Evolutionary conservation across 208 protist species (phyloP), one percentile per base, ranked within the genome.

Genomic region (Novymonas esmeraldas): DNA sequence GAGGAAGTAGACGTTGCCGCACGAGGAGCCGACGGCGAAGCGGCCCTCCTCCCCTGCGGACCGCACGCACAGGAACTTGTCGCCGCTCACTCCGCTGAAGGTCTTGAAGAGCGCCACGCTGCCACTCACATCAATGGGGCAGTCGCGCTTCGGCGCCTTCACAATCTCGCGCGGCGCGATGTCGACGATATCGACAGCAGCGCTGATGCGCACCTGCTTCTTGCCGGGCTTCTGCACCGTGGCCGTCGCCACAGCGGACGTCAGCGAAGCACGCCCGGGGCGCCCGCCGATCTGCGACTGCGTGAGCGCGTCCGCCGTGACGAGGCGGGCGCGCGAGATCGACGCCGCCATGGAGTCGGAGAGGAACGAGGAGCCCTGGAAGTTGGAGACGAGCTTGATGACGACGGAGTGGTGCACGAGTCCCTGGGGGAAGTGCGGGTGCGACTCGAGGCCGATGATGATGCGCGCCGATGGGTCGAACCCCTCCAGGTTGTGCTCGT

Each of bases 1-100:
- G 5, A 95, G 55, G 62, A 95, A 91, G 82, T 95, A 95, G 6
- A 95, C 75, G 64, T 95, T 92, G 50, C 89, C 89, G 63, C 83
- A 74, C 18, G 82, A 87, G 6, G 84, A 91, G 60, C 89, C 85
- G 18, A 95, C 81, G 5, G 89, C 89, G 73, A 89, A 88, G 57
- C 85, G 89, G 26, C 84, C 83, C 4, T 62, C 46, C 55, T 85
- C 85, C 7, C 81, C 85, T 24, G 84, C 89, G 33, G 64, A 78
- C 41, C 62, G 62, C 18, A 92, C 76, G 71, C 89, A 92, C 14
- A 95, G 78, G 54, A 95, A 95, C 61, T 89, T 95, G 66, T 95
- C 89, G 33, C 75, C 74, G 18, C 69, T 49, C 5, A 92, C 76
- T 20, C 85, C 89, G 39, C 66, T 77, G 73, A 92, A 90, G 33